Percentiles rank a stretch among this genome's conserved stretches.
Evolutionary conservation across 257 asterid genomes (phyloP).

Genomic region (Knoxia roxburghii): DNA sequence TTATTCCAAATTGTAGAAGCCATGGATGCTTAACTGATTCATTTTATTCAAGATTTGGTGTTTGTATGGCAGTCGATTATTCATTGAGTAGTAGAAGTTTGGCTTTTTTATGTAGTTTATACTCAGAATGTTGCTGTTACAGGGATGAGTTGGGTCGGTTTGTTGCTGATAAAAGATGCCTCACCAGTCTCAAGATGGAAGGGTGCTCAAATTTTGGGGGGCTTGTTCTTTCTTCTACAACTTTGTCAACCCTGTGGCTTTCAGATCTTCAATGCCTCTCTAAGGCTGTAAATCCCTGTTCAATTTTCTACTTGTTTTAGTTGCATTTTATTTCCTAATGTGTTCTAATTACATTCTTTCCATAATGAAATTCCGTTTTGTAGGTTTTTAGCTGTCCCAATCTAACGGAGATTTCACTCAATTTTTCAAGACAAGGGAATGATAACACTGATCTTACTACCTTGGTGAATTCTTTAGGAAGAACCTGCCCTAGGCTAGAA

Average conservation of each 20-base stretch:
- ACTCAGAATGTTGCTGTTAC: slow-evolving; percentile 13
- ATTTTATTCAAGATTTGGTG: background rate
- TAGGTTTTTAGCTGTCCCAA: slow-evolving; percentile 85
- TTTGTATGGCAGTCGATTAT: background rate
- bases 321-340: background rate
- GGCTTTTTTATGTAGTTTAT: background rate
- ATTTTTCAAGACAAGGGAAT: slow-evolving; percentile 73
- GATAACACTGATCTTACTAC: slow-evolving; percentile 68
- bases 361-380: slow-evolving; percentile 1
- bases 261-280: slow-evolving; percentile 81
- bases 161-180: slow-evolving; percentile 66
- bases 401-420: slow-evolving; percentile 74
- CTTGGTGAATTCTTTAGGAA: slow-evolving; percentile 62
- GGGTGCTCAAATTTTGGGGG: slow-evolving; percentile 87
- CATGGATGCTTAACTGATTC: background rate
- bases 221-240: slow-evolving; percentile 56
- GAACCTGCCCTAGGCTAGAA: slow-evolving; percentile 83
- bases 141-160: slow-evolving; percentile 92
- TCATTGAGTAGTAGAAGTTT: no score
- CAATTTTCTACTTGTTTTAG: background rate
- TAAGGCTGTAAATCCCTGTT: slow-evolving; percentile 51
- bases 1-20: background rate
- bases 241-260: slow-evolving; percentile 72
- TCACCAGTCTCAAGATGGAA: slow-evolving; percentile 86
- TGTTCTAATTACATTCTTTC: background rate